These are phyloP conservation scores for Pleurotus tuoliensis DNA, from an alignment of 768 basidiomycete genomes.

Conservation along the genomic window DNA sequence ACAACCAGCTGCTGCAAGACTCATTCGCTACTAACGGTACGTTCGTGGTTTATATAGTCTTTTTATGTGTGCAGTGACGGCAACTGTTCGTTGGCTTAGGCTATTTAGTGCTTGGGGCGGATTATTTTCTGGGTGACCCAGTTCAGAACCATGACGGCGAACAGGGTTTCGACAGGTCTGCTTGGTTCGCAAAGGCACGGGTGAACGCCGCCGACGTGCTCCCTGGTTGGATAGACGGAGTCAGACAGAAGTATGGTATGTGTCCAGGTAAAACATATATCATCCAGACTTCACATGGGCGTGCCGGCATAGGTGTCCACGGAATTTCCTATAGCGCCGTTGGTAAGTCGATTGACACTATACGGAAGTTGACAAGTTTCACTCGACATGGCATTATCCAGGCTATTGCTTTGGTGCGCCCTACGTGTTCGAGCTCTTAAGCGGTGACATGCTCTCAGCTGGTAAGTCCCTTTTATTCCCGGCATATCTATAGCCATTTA, in stretches of 20 bases:
- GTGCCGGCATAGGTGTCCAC: constrained; percentile 9
- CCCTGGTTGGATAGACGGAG: constrained; percentile 50
- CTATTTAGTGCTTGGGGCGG: constrained; percentile 53
- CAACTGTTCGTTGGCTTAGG: constrained; percentile 28
- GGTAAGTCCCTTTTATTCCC: constrained; percentile 27
- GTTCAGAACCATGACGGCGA: constrained; percentile 36
- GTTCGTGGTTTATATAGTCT: not conserved
- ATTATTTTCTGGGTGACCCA: constrained; percentile 63
- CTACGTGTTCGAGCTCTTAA: constrained; percentile 41
- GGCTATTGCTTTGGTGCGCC: constrained; percentile 50
- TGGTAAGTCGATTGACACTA: constrained; percentile 26
- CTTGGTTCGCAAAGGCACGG: constrained; percentile 37
- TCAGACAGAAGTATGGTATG: constrained; percentile 46
- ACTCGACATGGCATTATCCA: not conserved
- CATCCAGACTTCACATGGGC: not conserved
- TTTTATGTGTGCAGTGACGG: not conserved
- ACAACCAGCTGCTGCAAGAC: constrained; percentile 59
- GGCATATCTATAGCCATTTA: not conserved
- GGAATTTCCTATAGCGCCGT: constrained; percentile 41
- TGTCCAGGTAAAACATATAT: not conserved
- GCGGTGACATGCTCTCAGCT: constrained; percentile 42
- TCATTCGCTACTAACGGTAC: constrained; percentile 59
- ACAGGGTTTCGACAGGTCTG: constrained; percentile 30
- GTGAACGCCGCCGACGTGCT: constrained; percentile 33
- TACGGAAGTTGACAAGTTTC: not conserved